Evolutionary conservation across 768 basidiomycete species (phyloP), one percentile per base, ranked within the genome.

Genomic region (Ramaria sp.): DNA sequence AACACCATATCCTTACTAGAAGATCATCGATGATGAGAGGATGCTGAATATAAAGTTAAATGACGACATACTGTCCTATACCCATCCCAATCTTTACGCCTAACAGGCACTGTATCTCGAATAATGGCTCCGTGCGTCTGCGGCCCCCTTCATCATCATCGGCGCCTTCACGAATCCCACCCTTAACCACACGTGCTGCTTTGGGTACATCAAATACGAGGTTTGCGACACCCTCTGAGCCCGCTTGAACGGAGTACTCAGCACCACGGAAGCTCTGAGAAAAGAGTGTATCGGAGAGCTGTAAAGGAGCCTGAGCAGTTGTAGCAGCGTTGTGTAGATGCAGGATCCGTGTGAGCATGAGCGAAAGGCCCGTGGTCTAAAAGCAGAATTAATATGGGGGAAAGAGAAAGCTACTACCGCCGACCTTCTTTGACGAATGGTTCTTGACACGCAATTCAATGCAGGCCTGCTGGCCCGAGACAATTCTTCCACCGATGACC

Each of bases 361-460:
- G 61, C 0, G 78, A 76, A 53, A 91, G 66, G 9, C 83, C 81
- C 0, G 83, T 75, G 59, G 88, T 90, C 89, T 91, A 38, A 52
- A 5, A 59, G 51, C 5, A 15, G 9, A 15, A 11, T 33, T 39
- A 31, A 7, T 20, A 45, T 30, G 27, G 24, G 13, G 27, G 38
- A 52, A 62, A 5, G 57, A 33, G 53, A 33, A 45, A 50, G 42
- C 46, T 33, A 51, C 37, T 54, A 27, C 6, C 34, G 10, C 54
- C 58, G 48, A 87, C 89, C 83, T 85, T 90, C 71, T 86, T 88
- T 51, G 72, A 70, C 1, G 88, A 86, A 65, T 89, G 84, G 63
- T 92, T 92, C 74, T 83, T 89, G 49, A 91, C 83, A 60, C 84
- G 81, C 53, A 92, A 69, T 63, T 89, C 84, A 43, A 91, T 73